Percentiles rank a stretch among this genome's conserved stretches.
Conservation (phyloP, 441 rosid genomes). For the Capsella rubella region DNA sequence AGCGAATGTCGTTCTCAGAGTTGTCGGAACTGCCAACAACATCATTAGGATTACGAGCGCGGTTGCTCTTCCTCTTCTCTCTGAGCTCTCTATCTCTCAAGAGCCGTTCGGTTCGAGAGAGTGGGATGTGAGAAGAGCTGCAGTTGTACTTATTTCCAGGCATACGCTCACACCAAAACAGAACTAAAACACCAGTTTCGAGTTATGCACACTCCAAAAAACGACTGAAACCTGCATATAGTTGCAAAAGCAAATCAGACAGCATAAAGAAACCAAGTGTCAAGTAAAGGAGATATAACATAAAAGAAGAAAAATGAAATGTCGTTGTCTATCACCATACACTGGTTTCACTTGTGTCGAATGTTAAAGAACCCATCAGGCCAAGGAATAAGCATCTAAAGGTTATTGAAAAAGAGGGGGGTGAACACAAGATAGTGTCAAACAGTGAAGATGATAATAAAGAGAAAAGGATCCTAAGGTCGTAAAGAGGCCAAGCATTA, state of each 20-base stretch:
- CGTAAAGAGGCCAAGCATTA: slow-evolving; percentile 38
- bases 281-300: slow-evolving; percentile 19
- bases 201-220: slow-evolving; percentile 39
- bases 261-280: slow-evolving; percentile 45
- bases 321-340: slow-evolving; percentile 39
- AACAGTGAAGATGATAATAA: slow-evolving; percentile 47
- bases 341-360: slow-evolving; percentile 47
- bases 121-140: slow-evolving; percentile 58
- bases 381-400: slow-evolving; percentile 44
- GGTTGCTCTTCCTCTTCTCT: slow-evolving; percentile 70
- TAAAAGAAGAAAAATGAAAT: slow-evolving; percentile 15
- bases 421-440: slow-evolving; percentile 38
- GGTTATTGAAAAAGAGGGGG: slow-evolving; percentile 17
- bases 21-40: slow-evolving; percentile 53
- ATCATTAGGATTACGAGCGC: slow-evolving; percentile 59
- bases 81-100: slow-evolving; percentile 74
- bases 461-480: slow-evolving; percentile 51
- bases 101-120: slow-evolving; percentile 78
- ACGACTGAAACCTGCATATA: slow-evolving; percentile 61
- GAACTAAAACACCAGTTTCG: slow-evolving; percentile 47
- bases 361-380: slow-evolving; percentile 40
- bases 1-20: slow-evolving; percentile 59
- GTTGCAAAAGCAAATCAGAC: slow-evolving; percentile 43
- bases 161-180: slow-evolving; percentile 73
- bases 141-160: slow-evolving; percentile 92